phyloP scores from a whole-genome alignment of 208 protist genomes.

The Spongospora subterranea region DNA sequence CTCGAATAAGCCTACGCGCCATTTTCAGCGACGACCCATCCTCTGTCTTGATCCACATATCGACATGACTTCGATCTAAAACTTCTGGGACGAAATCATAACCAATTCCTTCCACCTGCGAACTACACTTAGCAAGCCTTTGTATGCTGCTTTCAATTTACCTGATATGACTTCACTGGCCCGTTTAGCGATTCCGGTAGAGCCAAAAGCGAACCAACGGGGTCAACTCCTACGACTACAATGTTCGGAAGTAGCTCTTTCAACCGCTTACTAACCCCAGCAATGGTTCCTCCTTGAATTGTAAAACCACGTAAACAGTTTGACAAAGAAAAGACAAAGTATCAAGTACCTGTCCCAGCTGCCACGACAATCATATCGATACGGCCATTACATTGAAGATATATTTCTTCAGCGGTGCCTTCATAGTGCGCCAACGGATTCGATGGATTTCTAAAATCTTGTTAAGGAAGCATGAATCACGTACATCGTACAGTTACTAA shows the following conservation, averaged over 20 bases:
- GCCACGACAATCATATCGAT: constrained; percentile 92
- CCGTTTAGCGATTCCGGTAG: constrained; percentile 79
- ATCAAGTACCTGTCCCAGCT: constrained; percentile 76
- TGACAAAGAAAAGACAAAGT: neutral
- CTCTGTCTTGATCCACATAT: constrained; percentile 88
- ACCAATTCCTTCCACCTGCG: constrained; percentile 93
- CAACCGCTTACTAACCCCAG: constrained; percentile 85
- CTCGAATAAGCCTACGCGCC: constrained; percentile 85
- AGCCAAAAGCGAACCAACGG: constrained; percentile 90
- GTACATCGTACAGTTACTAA: neutral
- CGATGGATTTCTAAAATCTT: constrained; percentile 79
- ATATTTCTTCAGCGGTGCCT: constrained; percentile 91
- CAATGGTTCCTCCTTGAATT: constrained; percentile 95
- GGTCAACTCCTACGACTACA: constrained; percentile 93
- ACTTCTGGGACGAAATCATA: constrained; percentile 97
- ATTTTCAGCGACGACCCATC: constrained; percentile 91
- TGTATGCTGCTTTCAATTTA: neutral
- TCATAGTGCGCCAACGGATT: constrained; percentile 94
- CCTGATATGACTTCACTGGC: constrained; percentile 25
- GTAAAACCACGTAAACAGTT: constrained; percentile 71
- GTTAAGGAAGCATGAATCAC: neutral
- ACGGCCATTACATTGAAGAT: constrained; percentile 88
- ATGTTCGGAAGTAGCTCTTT: constrained; percentile 81
- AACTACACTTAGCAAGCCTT: neutral
- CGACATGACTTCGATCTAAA: constrained; percentile 83